Evolutionary conservation across 345 rosid species (phyloP).

Genomic region (Murraya paniculata): DNA sequence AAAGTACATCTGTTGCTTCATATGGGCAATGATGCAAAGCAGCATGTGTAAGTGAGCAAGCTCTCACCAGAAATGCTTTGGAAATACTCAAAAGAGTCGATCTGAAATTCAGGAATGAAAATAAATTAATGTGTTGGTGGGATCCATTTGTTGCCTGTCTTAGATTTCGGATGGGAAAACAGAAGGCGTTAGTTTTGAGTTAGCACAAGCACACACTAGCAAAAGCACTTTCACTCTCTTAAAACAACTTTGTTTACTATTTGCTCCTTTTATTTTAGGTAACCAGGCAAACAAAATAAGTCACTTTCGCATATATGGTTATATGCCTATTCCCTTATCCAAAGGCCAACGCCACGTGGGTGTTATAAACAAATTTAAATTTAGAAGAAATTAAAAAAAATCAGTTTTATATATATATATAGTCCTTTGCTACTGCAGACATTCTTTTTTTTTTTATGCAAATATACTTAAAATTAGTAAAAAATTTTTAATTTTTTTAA

Average conservation of each 20-base stretch:
- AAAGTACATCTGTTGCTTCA: conserved; percentile 25
- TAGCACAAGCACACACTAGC: not conserved
- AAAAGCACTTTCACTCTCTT: not conserved
- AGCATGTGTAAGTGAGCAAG: conserved; percentile 22
- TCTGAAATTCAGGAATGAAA: not conserved
- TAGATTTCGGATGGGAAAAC: not conserved
- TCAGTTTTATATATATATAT: too few relatives aligned
- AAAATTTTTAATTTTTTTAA: too few relatives aligned
- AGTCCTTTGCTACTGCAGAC: too few relatives aligned
- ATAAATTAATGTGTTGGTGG: not conserved
- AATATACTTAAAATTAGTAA: too few relatives aligned
- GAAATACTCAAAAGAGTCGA: conserved; percentile 17
- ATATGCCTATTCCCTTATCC: not conserved
- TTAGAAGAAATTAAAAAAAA: too few relatives aligned
- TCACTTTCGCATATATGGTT: not conserved
- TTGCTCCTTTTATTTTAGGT: conserved; percentile 4
- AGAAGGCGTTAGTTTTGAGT: not conserved
- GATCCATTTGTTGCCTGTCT: not conserved
- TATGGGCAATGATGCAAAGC: conserved; percentile 14
- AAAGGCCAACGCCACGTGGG: too few relatives aligned
- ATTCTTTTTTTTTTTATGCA: too few relatives aligned
- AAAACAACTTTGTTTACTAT: not conserved
- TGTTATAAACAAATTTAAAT: not conserved
- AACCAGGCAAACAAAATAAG: not conserved
- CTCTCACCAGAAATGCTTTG: conserved; percentile 35